Evolutionary conservation across 2,329 filamentous ascomycete genomes (phyloP).

Genomic region (Mollisiaceae sp.): DNA sequence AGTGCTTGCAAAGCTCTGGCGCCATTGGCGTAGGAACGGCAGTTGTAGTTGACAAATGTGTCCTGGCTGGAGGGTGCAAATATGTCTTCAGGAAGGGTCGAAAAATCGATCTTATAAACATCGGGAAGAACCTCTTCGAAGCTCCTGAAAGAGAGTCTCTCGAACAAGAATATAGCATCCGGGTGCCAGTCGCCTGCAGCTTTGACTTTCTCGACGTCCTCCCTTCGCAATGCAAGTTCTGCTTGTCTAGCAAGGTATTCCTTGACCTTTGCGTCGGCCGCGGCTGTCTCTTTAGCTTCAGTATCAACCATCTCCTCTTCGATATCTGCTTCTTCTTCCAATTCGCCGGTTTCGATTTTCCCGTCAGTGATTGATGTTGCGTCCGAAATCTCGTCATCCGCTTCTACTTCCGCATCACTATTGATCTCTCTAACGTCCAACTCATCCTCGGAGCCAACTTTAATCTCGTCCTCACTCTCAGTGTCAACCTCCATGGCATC

Average conservation of each 20-base stretch:
- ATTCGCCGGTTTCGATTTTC: constrained; percentile 10
- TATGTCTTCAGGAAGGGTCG: constrained; percentile 38
- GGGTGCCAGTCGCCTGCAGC: constrained; percentile 38
- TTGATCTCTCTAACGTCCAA: constrained; percentile 7
- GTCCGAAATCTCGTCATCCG: constrained; percentile 23
- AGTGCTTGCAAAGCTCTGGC: constrained; percentile 39
- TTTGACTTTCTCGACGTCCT: constrained; percentile 35
- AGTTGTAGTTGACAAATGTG: constrained; percentile 38
- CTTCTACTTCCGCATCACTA: constrained; percentile 19
- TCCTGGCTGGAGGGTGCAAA: constrained; percentile 36
- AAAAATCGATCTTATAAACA: constrained; percentile 40
- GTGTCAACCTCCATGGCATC: constrained; percentile 4
- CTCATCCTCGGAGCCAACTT: constrained; percentile 1
- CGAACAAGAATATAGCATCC: constrained; percentile 39
- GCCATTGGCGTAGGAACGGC: constrained; percentile 24
- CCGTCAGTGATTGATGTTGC: background rate
- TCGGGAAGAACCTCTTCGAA: constrained; percentile 40
- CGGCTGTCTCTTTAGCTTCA: constrained; percentile 17
- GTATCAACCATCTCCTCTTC: constrained; percentile 23
- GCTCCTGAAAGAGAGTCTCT: constrained; percentile 39
- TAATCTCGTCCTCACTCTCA: constrained; percentile 9
- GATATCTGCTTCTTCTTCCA: constrained; percentile 14
- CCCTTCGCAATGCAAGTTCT: constrained; percentile 33
- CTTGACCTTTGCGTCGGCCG: constrained; percentile 36
- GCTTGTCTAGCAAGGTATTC: constrained; percentile 40